Evolutionary conservation across 2,329 filamentous ascomycete species (phyloP), one percentile per base, ranked within the genome.

Genomic region (Fusarium musae): DNA sequence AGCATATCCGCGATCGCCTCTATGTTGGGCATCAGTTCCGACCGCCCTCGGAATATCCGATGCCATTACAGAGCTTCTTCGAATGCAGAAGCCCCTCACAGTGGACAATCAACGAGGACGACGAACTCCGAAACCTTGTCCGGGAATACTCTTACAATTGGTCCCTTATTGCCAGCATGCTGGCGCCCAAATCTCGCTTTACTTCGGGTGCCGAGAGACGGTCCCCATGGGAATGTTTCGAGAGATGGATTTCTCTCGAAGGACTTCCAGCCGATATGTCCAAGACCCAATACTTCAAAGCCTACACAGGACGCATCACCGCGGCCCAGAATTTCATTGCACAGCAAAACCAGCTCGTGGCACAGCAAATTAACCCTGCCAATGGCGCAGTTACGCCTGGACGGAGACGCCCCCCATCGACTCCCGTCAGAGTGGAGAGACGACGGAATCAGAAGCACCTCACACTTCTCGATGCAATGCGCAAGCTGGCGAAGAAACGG

Each of bases 201-300:
- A 88, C 91, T n/a, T 96, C 95, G 26, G 94, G 94, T 4, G 91
- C 94, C 16, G 96, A 98, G 80, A 89, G 96, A 70, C 90, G 96
- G 53, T 98, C 96, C 6, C 95, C 96, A 0, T 99, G 96, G 96
- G 96, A 99, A 83, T 99, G 96, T 80, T 99, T 99, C 77, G 96
- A 99, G 82, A 90, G 96, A 47, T 99, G 96, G 96, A 93, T 98
- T 61, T 92, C 93, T 75, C 85, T 98, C 17, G 96, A 98, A 83
- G 95, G 95, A 2, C 86, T 98, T 42, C 96, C 96, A 9, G 90
- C 92, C 16, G 96, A 99, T 74, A 97, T 98, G 92, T 92, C 93
- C 23, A 97, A 97, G 84, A 97, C 94, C 1, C 93, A 95, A 49
- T 99, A 98, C 80, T 99, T 98, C 87, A 94, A 95, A 78, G 83